Base-by-base conservation (phyloP, 345 rosid genomes). In the Angophora floribunda region DNA sequence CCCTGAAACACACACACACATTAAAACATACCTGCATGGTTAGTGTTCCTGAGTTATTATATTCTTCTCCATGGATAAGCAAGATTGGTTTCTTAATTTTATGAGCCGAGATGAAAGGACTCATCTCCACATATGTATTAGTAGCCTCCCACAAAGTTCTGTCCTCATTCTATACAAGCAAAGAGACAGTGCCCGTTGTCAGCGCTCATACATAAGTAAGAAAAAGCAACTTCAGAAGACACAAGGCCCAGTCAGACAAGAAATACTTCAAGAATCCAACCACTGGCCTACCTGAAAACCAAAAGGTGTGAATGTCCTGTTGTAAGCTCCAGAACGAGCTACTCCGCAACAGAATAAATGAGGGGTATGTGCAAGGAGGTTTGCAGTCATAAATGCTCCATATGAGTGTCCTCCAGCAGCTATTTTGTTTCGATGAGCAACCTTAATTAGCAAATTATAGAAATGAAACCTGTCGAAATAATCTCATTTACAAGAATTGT, bases 331-430 rank as follows among this genome's bases (percentile, higher is more conserved):
- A 84, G 98, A 98, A n/a, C 99, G 97, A 90, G 99, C 99, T 88
- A 97, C 91, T 86, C 98, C 97, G 87, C 99, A 96, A 80, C 93
- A 89, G 95, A 98, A 98, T 88, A 97, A 97, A 92, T 98, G 97
- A 89, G 99, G 98, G 88, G 99, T 98, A 89, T 97, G 98, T 63
- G 98, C 99, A 85, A 97, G 93, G 86, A 97, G 99, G 92, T 98
- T 97, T 88, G 98, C 98, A 32, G 99, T 93, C 99, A 98, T 97
- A 91, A 98, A 98, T 90, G 99, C 99, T 88, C 99, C 99, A 90
- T 98, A 98, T 4, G 97, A 97, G 93, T 98, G 99, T 88, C 99
- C 98, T 51, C 99, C 98, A 90, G 96, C 93, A 87, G 98, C 96
- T 87, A 98, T 97, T 95, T 93, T 98, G 87, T 90, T 93, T 87